Evolutionary conservation across 2,329 filamentous ascomycete genomes (phyloP).

Genomic region (Monilinia polystroma): DNA sequence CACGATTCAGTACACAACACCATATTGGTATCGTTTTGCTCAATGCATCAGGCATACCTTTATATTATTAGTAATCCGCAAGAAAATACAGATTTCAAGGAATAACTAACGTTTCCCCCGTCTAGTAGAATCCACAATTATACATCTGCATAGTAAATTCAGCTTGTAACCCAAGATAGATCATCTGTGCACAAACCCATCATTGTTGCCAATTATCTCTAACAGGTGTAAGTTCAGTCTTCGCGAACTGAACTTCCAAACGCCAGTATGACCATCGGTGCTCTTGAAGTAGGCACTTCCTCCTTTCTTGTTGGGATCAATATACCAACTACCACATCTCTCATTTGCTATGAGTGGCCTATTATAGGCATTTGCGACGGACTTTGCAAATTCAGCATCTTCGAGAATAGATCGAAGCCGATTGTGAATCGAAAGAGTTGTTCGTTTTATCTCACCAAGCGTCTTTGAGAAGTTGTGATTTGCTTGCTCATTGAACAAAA

Average conservation of each 20-base stretch:
- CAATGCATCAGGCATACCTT: conserved; percentile 88
- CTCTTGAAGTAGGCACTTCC: conserved; percentile 95
- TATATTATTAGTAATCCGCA: conserved; percentile 27
- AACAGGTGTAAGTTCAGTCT: conserved; percentile 83
- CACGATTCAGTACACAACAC: conserved; percentile 81
- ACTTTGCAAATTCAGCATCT: conserved; percentile 72
- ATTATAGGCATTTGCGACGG: conserved; percentile 53
- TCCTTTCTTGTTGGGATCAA: conserved; percentile 61
- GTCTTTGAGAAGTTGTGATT: conserved; percentile 67
- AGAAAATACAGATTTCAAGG: not conserved
- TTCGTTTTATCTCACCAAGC: conserved; percentile 70
- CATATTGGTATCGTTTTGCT: conserved; percentile 93
- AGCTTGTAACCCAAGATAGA: not conserved
- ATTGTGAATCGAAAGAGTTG: conserved; percentile 76
- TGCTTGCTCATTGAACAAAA: conserved; percentile 47
- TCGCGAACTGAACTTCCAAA: conserved; percentile 87
- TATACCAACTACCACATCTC: conserved; percentile 95
- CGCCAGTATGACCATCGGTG: conserved; percentile 87
- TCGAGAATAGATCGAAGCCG: conserved; percentile 74
- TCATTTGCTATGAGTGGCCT: conserved; percentile 88
- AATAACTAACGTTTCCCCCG: conserved; percentile 71
- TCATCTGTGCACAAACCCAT: conserved; percentile 57
- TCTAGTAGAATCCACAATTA: conserved; percentile 91
- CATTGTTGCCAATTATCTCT: conserved; percentile 60
- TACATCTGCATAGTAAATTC: conserved; percentile 50